Percentiles rank a stretch among this genome's conserved stretches.
phyloP scores from a whole-genome alignment of 768 basidiomycete species.

The Suillus sp. region DNA sequence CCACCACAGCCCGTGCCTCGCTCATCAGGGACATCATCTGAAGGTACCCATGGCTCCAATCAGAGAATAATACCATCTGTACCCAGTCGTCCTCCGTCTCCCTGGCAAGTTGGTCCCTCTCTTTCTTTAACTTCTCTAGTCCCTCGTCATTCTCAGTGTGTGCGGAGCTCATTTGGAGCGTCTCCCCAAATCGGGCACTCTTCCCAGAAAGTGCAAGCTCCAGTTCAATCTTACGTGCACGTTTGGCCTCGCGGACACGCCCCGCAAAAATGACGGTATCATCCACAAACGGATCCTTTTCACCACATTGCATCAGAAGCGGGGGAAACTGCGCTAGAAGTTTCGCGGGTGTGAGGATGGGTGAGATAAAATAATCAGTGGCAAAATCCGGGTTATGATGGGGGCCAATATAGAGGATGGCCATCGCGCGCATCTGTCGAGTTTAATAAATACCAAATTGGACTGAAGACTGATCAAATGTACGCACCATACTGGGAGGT shows the following conservation, averaged over 20 bases:
- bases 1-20: conserved; percentile 77
- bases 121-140: conserved; percentile 50
- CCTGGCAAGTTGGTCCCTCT: conserved; percentile 57
- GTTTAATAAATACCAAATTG: conserved; percentile 4
- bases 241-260: conserved; percentile 92
- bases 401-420: conserved; percentile 94
- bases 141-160: conserved; percentile 29
- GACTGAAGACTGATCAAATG: background rate
- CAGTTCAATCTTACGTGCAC: conserved; percentile 74
- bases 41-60: conserved; percentile 96
- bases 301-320: conserved; percentile 91
- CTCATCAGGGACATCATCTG: conserved; percentile 91
- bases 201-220: conserved; percentile 61
- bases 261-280: conserved; percentile 98
- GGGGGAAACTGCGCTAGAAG: conserved; percentile 94
- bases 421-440: conserved; percentile 98
- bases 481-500: conserved; percentile 91
- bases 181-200: conserved; percentile 64
- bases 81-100: conserved; percentile 96
- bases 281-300: conserved; percentile 95
- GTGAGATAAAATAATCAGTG: conserved; percentile 95
- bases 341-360: conserved; percentile 82
- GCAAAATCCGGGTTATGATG: conserved; percentile 92
- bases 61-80: conserved; percentile 88
- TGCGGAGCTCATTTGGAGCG: conserved; percentile 61